Evolutionary conservation across 176 grass and related monocot genomes (phyloP), one percentile per base, ranked within the genome.

Genomic region (Bromus sterilis): DNA sequence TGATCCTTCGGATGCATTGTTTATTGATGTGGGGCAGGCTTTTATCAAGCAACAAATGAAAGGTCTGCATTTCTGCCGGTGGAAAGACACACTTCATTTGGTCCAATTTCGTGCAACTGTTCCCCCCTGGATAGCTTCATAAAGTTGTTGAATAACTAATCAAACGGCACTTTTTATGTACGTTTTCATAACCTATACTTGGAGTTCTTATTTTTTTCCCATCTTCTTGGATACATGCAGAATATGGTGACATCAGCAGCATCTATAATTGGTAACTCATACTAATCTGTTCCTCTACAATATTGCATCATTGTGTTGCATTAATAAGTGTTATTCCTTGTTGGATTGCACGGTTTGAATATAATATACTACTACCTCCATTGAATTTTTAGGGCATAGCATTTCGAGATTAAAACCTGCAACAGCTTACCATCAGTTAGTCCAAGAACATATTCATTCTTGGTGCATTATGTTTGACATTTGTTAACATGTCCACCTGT

Each of bases 221-320:
- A 35, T 73, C 39, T 76, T 86, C 80, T 68, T 71, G 56, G 74
- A 82, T 49, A 15, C 33, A 40, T 91, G 76, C 95, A 98, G 95
- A 98, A 82, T 98, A 93, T 36, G 92, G 95, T 9, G 95, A 94
- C 80, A 72, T 98, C 60, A 94, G 92, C 30, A 79, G 89, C 88
- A 98, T 98, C 84, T 98, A 98, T 75, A 98, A 89, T 79, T 98
- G 95, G 95, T 93, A 98, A 87, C 28, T 62, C 26, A 37, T 87
- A 56, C 55, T 81, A 31, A 61, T 82, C 76, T 82, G 79, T 58
- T 73, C 79, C 67, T 75, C 74, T 75, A 25, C 20, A 67, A 80
- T 78, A 41, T 65, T 6, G 69, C 41, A 28, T 63, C 1, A 55
- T 1, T 64, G 24, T 61, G 56, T 40, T 71, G 25, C 66, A 41